Base-by-base conservation (phyloP, 2,329 filamentous ascomycete species). In the Colletotrichum horii region DNA sequence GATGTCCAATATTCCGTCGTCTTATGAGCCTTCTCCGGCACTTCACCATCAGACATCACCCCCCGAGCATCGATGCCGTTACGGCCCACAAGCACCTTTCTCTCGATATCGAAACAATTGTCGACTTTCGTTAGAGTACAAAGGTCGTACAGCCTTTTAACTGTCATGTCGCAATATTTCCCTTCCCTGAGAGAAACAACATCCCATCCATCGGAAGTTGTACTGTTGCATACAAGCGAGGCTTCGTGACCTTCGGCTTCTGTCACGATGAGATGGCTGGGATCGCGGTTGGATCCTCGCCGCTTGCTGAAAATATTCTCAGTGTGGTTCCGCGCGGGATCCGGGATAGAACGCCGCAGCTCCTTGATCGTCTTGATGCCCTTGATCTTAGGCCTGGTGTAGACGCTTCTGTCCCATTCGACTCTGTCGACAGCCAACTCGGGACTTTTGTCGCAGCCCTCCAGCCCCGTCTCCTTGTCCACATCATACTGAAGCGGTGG, bases 161-260 rank as follows among this genome's bases (percentile, higher is more conserved):
- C 71, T 4, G 77, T 76, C 82, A 84, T 84, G 66, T 84, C 81
- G 74, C 82, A 84, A 73, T 82, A 84, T 8, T 81, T 19, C 4
- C 76, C 76, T 70, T 84, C 82, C 6, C 70, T 67, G 15, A 78
- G 67, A 9, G 82, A 83, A 28, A 83, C 81, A 30, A 83, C 81
- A 68, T 83, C 82, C 14, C 82, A 83, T 11, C 83, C 83, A 6
- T 78, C 74, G 36, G 81, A 83, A 8, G 73, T 80, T 8, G 73
- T 43, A 30, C 76, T 79, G 74, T 81, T 71, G 76, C 83, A 84
- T 11, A 84, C 78, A 66, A 80, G 77, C 15, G 69, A 79, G 16
- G 83, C 83, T 65, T 77, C 82, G 68, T 83, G 82, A n/a, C 61
- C 67, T n/a, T 62, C 32, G 8, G 74, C 56, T 28, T 72, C 66